A percentile compares a stretch with the other conserved stretches of the same genome.
These are phyloP conservation scores for Alternaria burnsii DNA, from an alignment of 2,329 filamentous ascomycete species.

Conservation along the genomic window DNA sequence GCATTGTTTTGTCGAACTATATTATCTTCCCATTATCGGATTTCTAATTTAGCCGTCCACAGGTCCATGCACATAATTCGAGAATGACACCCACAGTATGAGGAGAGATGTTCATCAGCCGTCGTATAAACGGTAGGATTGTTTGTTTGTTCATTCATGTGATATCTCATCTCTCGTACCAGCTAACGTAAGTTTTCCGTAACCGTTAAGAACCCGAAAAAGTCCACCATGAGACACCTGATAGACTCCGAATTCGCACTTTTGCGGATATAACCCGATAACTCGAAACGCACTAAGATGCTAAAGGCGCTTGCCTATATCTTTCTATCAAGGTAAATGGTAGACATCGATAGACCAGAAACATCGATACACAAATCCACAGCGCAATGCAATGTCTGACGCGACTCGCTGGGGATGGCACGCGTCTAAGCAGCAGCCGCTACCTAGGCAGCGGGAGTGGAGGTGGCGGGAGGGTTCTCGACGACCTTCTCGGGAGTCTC, in stretches of 20 bases:
- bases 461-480: slow-evolving; percentile 37
- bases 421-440: slow-evolving; percentile 31
- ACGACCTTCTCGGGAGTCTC: slow-evolving; percentile 29
- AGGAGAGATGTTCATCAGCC: background rate
- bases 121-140: slow-evolving; percentile 5
- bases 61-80: background rate
- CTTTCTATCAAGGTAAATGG: slow-evolving; percentile 43
- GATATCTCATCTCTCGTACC: slow-evolving; percentile 29
- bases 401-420: slow-evolving; percentile 18
- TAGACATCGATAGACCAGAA: slow-evolving; percentile 37
- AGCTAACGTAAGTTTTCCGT: slow-evolving; percentile 35
- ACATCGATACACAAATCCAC: slow-evolving; percentile 34
- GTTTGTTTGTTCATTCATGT: slow-evolving; percentile 19
- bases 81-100: no score
- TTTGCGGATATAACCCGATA: slow-evolving; percentile 38
- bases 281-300: slow-evolving; percentile 41
- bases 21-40: background rate
- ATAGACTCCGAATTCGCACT: slow-evolving; percentile 44
- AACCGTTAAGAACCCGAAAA: slow-evolving; percentile 29
- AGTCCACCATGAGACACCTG: slow-evolving; percentile 41
- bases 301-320: slow-evolving; percentile 36
- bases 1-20: no score
- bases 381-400: slow-evolving; percentile 35
- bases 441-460: slow-evolving; percentile 46
- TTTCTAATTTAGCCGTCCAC: background rate